These are phyloP conservation scores for Colletotrichum chlorophyti DNA, from an alignment of 2,329 filamentous ascomycete species.

Conservation along the genomic window DNA sequence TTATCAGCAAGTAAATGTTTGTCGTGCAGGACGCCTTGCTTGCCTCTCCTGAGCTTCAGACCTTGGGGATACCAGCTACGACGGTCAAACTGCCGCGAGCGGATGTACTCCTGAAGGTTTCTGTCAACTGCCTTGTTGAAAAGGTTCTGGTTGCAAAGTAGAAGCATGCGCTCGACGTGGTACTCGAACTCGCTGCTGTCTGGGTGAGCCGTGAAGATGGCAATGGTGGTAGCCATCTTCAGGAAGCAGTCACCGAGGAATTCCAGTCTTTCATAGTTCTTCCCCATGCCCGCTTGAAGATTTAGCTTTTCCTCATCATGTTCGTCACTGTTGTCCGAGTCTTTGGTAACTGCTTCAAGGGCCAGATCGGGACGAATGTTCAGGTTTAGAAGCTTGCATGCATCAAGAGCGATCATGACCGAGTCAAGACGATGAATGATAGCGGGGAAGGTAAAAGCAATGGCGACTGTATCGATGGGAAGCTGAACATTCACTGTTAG, in stretches of 20 bases:
- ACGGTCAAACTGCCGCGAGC: constrained; percentile 81
- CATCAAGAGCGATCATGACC: constrained; percentile 80
- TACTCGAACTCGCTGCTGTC: constrained; percentile 84
- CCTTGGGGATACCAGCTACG: constrained; percentile 90
- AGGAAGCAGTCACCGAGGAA: constrained; percentile 93
- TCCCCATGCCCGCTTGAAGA: constrained; percentile 85
- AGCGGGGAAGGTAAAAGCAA: constrained; percentile 79
- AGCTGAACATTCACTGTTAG: constrained; percentile 59
- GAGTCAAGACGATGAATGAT: constrained; percentile 86
- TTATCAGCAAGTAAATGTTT: constrained; percentile 83
- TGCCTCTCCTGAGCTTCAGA: constrained; percentile 76
- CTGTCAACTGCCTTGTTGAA: constrained; percentile 76
- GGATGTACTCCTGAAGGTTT: constrained; percentile 75
- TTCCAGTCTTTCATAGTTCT: constrained; percentile 93
- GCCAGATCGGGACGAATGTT: constrained; percentile 72
- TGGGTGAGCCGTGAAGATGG: constrained; percentile 79
- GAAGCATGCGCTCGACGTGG: constrained; percentile 88
- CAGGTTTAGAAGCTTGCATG: constrained; percentile 70
- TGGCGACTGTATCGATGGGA: constrained; percentile 71
- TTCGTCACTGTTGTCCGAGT: constrained; percentile 84
- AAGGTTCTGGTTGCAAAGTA: constrained; percentile 91
- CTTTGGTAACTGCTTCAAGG: constrained; percentile 90
- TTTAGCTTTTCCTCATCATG: constrained; percentile 72
- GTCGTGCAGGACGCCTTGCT: constrained; percentile 59
- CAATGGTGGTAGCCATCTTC: constrained; percentile 94